Conservation (phyloP, 129 eudicot genomes). For the Flaveria bidentis region DNA sequence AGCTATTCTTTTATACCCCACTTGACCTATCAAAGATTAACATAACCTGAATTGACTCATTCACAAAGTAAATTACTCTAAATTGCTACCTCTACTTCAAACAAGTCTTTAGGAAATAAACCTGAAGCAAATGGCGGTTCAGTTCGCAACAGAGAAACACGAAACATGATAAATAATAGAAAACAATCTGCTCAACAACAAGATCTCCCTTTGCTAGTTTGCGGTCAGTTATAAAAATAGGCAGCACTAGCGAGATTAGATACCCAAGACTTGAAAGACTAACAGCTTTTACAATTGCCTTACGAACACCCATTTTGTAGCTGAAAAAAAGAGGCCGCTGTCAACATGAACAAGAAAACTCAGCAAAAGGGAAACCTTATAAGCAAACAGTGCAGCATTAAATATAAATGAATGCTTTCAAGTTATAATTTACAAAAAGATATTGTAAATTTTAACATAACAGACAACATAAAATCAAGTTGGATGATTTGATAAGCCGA, state of each 20-base stretch:
- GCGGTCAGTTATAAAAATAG: constrained; percentile 41
- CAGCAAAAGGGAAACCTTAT: background rate
- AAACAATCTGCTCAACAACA: constrained; percentile 53
- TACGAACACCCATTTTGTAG: constrained; percentile 82
- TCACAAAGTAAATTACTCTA: background rate
- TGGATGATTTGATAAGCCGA: no score
- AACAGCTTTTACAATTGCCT: constrained; percentile 51
- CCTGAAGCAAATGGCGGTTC: constrained; percentile 79
- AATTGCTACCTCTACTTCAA: background rate
- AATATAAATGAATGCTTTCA: no score
- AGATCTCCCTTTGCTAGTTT: constrained; percentile 36
- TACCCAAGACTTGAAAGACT: constrained; percentile 65
- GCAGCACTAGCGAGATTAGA: constrained; percentile 44
- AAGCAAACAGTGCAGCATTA: no score
- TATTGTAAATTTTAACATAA: no score
- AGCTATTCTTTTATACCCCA: background rate
- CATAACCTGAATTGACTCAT: background rate
- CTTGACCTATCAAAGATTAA: background rate
- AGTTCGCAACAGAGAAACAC: constrained; percentile 83
- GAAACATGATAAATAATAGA: constrained; percentile 51
- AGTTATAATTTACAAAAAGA: no score
- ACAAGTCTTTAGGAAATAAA: constrained; percentile 22
- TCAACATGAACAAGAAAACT: constrained; percentile 33
- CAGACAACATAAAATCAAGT: no score
- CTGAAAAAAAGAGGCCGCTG: constrained; percentile 96